Percentiles rank a stretch among this genome's conserved stretches.
Conservation (phyloP, 2,329 filamentous ascomycete species). For the Bipolaris bicolor region DNA sequence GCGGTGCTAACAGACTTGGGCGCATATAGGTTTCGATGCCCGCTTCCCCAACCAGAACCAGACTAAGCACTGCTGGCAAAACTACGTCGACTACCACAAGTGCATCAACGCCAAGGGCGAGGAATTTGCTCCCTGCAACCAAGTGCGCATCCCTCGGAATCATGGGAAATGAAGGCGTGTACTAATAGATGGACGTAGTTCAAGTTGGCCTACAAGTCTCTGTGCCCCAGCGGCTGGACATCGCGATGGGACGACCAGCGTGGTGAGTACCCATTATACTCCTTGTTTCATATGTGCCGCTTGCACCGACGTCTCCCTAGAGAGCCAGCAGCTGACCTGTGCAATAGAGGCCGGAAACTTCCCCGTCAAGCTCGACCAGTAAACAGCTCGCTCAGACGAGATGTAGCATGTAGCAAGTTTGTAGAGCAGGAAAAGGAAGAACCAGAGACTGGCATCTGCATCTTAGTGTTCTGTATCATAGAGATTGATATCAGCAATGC, state of each 20-base stretch:
- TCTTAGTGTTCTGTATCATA: conserved; percentile 39
- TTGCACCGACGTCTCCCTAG: not conserved
- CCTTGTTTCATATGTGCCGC: not conserved
- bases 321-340: conserved; percentile 10
- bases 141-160: conserved; percentile 65
- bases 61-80: conserved; percentile 99
- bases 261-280: conserved; percentile 62
- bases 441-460: conserved; percentile 33
- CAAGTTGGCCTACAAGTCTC: conserved; percentile 92
- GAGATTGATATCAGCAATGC: conserved; percentile 36
- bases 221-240: conserved; percentile 95
- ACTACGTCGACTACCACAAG: conserved; percentile 99
- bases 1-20: conserved; percentile 29
- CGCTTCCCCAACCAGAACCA: conserved; percentile 99
- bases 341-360: conserved; percentile 42
- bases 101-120: conserved; percentile 98
- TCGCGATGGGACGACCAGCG: conserved; percentile 97
- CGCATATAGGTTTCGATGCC: conserved; percentile 84
- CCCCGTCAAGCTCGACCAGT: conserved; percentile 48
- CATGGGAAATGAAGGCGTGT: not conserved
- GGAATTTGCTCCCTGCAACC: conserved; percentile 95
- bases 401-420: conserved; percentile 25
- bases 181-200: conserved; percentile 66
- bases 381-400: conserved; percentile 25
- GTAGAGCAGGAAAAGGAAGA: conserved; percentile 21